These are phyloP conservation scores for Epichloe elymi DNA, from an alignment of 2,329 filamentous ascomycete genomes.

Conservation along the genomic window DNA sequence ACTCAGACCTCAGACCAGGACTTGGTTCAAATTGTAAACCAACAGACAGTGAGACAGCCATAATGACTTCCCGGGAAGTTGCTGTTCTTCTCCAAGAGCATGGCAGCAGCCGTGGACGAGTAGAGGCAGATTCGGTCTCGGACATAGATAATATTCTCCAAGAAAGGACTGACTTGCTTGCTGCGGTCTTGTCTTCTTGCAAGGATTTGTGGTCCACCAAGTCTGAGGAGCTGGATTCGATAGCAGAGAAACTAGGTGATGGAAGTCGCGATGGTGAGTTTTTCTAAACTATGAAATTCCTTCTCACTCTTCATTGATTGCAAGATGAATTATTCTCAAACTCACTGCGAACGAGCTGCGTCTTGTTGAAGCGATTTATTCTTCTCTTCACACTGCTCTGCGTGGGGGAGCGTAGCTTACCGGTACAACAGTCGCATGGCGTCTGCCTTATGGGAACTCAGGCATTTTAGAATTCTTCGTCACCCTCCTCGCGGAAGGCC, in stretches of 20 bases:
- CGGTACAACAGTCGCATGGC: slow-evolving; percentile 35
- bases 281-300: too few species aligned
- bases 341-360: too few species aligned
- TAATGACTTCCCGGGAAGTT: slow-evolving; percentile 25
- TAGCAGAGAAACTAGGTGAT: slow-evolving; percentile 40
- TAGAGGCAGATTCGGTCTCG: slow-evolving; percentile 15
- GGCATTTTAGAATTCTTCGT: slow-evolving; percentile 45
- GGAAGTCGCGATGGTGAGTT: slow-evolving; percentile 41
- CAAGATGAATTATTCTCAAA: too few species aligned
- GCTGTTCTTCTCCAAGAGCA: slow-evolving; percentile 22
- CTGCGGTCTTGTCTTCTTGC: slow-evolving; percentile 24
- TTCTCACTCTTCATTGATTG: too few species aligned
- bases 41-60: slow-evolving; percentile 5
- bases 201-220: slow-evolving; percentile 27
- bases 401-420: slow-evolving; percentile 1
- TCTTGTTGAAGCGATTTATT: not conserved
- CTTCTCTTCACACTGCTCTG: not conserved
- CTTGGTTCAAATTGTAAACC: not conserved
- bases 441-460: slow-evolving; percentile 42
- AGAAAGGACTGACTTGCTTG: slow-evolving; percentile 20
- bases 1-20: not conserved
- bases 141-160: slow-evolving; percentile 11
- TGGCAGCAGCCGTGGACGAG: slow-evolving; percentile 15
- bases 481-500: slow-evolving; percentile 26
- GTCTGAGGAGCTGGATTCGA: slow-evolving; percentile 28